A percentile compares a stretch with the other conserved stretches of the same genome.
phyloP scores from a whole-genome alignment of 257 asterid genomes.

The Solanum appendiculatum region DNA sequence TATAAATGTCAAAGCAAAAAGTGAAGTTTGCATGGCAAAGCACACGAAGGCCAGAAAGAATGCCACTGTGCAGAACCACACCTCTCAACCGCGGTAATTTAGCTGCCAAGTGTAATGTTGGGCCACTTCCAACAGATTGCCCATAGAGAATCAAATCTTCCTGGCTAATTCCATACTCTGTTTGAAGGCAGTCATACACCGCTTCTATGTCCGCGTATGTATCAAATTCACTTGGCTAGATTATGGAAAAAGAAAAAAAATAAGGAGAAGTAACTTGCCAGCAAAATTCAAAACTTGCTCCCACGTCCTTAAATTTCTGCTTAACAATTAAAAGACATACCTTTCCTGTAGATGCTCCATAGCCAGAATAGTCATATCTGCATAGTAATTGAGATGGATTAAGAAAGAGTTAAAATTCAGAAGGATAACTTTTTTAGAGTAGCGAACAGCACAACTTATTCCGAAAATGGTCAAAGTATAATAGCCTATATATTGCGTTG shows the following conservation, averaged over 20 bases:
- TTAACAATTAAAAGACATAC: conserved; percentile 27
- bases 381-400: conserved; percentile 3
- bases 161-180: conserved; percentile 87
- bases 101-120: conserved; percentile 93
- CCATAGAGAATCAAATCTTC: conserved; percentile 89
- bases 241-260: background rate
- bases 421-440: background rate
- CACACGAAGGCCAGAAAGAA: conserved; percentile 98
- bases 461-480: background rate
- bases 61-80: conserved; percentile 95
- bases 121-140: conserved; percentile 99
- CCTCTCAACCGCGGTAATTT: conserved; percentile 90
- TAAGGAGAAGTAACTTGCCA: background rate
- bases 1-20: conserved; percentile 86
- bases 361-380: conserved; percentile 98
- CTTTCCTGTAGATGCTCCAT: conserved; percentile 98
- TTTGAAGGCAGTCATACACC: conserved; percentile 84
- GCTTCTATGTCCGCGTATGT: conserved; percentile 98
- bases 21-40: conserved; percentile 89
- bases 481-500: background rate
- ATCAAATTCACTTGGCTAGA: conserved; percentile 86
- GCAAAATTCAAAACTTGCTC: background rate
- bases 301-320: background rate
- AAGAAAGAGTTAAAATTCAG: background rate
- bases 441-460: background rate